Evolutionary conservation across 2,329 filamentous ascomycete species (phyloP).

Genomic region (Aspergillus sp.): DNA sequence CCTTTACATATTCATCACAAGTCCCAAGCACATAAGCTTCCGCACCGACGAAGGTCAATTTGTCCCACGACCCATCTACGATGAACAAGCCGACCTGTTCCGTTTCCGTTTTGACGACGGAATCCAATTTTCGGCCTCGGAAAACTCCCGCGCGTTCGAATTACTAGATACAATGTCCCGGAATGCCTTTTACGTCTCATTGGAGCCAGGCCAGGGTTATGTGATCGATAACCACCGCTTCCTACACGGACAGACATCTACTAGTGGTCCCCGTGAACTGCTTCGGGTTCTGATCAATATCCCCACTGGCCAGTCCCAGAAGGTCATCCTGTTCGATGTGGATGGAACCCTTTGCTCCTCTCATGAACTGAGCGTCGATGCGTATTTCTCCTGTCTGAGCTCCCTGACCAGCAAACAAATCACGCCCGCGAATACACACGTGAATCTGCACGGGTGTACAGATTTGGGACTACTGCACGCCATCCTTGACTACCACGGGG

Average conservation of each 20-base stretch:
- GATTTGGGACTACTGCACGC: constrained; percentile 11
- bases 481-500: constrained; percentile 10
- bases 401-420: constrained; percentile 10
- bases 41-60: constrained; percentile 9
- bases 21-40: constrained; percentile 9
- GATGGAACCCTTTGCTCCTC: constrained; percentile 14
- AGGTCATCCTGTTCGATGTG: constrained; percentile 12
- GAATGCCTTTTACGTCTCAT: constrained; percentile 5
- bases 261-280: constrained; percentile 10
- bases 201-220: constrained; percentile 11
- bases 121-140: constrained; percentile 10
- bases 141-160: constrained; percentile 5
- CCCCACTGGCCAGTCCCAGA: background rate
- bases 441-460: constrained; percentile 12
- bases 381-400: constrained; percentile 12
- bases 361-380: constrained; percentile 14
- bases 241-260: constrained; percentile 10
- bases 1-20: constrained; percentile 10
- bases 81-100: constrained; percentile 6
- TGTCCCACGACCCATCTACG: constrained; percentile 10
- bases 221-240: constrained; percentile 13
- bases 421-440: constrained; percentile 11
- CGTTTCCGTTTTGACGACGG: constrained; percentile 14
- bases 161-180: constrained; percentile 7
- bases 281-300: constrained; percentile 9